Evolutionary conservation across 202 grass and related monocot species (phyloP).

Genomic region (Musa balbisiana): DNA sequence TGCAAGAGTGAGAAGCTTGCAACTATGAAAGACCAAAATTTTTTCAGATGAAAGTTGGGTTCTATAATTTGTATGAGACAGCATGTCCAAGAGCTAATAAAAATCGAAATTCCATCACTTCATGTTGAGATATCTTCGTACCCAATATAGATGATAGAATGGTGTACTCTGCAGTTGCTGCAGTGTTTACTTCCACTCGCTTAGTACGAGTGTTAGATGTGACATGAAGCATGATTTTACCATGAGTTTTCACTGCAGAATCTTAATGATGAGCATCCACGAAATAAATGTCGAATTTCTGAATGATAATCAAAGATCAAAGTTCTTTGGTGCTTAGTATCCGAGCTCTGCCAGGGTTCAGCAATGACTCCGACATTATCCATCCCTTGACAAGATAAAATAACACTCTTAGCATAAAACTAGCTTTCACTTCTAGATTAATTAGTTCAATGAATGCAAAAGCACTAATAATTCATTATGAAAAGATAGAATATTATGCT

Average conservation of each 20-base stretch:
- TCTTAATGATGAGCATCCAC: not conserved
- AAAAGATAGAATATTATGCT: not conserved
- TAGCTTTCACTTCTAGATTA: not conserved
- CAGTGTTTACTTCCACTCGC: not conserved
- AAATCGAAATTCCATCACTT: not conserved
- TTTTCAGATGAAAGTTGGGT: not conserved
- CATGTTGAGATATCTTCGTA: not conserved
- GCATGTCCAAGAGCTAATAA: not conserved
- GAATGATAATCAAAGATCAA: constrained; percentile 14
- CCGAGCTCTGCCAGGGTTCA: constrained; percentile 87
- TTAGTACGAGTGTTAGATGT: not conserved
- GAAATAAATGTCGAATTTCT: not conserved
- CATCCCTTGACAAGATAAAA: constrained; percentile 51
- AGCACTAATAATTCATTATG: not conserved
- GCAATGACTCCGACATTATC: constrained; percentile 87
- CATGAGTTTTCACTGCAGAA: not conserved
- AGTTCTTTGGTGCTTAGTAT: constrained; percentile 38
- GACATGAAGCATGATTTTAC: not conserved
- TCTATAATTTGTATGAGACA: not conserved
- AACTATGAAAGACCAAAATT: not conserved
- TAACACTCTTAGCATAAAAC: not conserved
- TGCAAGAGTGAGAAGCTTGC: not conserved
- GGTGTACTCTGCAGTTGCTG: not conserved
- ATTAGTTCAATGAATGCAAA: not conserved
- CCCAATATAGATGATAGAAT: not conserved